A percentile compares a stretch with the other conserved stretches of the same genome.
These are phyloP conservation scores for Puccinia novopanici DNA, from an alignment of 1,284 basidiomycete species.

Conservation along the genomic window DNA sequence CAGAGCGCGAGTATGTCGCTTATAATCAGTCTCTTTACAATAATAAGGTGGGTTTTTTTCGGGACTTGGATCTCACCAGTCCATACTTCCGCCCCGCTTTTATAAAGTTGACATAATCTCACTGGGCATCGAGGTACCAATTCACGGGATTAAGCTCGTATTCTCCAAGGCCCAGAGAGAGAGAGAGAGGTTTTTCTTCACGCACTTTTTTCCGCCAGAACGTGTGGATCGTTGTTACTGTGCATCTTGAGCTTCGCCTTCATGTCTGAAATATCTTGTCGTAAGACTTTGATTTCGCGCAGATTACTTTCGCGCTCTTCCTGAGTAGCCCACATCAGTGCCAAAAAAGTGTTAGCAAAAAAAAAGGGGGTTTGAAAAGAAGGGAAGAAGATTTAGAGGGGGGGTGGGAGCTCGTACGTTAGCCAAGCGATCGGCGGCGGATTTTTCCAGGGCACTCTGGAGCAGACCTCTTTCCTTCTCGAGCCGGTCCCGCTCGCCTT, in stretches of 20 bases:
- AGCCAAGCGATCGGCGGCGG: conserved; percentile 11
- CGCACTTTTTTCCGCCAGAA: conserved; percentile 41
- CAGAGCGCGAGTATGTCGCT: not conserved
- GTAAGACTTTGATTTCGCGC: conserved; percentile 24
- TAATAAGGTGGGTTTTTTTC: not conserved
- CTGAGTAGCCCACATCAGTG: not conserved
- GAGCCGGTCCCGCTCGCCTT: conserved; percentile 1
- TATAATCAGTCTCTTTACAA: too few species aligned
- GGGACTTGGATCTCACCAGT: conserved; percentile 26
- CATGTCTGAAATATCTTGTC: conserved; percentile 28
- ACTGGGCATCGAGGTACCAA: not conserved
- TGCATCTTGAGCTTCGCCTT: conserved; percentile 1
- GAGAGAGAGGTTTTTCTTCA: too few species aligned
- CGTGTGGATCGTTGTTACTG: conserved; percentile 23
- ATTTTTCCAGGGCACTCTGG: conserved; percentile 14
- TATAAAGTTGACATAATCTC: conserved; percentile 34
- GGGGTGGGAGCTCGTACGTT: not conserved
- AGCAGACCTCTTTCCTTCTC: conserved; percentile 9
- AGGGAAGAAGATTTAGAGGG: not conserved
- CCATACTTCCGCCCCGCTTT: conserved; percentile 46
- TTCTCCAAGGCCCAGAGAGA: not conserved
- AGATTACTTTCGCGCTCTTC: conserved; percentile 33
- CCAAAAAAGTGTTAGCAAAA: too few species aligned
- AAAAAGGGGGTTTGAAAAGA: too few species aligned
- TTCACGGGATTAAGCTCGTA: not conserved